phyloP scores from a whole-genome alignment of 257 asterid genomes.

The Apocynum venetum region DNA sequence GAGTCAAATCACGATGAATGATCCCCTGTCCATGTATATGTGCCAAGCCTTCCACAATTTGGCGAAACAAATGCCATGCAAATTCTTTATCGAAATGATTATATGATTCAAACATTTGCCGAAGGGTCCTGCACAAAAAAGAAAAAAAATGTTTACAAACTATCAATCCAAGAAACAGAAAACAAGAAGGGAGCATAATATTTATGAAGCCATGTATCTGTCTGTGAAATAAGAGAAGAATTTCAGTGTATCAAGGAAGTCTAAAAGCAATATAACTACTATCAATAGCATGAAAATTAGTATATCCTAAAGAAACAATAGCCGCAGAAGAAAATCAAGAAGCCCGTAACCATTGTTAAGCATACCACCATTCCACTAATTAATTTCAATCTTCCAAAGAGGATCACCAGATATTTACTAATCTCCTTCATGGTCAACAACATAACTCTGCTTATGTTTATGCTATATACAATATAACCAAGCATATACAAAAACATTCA shows the following conservation, averaged over 20 bases:
- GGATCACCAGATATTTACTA: neutral
- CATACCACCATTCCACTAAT: neutral
- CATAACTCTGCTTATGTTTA: neutral
- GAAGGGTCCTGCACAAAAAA: conserved; percentile 63
- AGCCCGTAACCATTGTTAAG: neutral
- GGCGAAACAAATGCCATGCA: conserved; percentile 94
- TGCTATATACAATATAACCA: neutral
- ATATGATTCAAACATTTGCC: conserved; percentile 85
- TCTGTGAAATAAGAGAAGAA: neutral
- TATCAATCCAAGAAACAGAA: neutral
- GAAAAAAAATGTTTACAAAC: conserved; percentile 15
- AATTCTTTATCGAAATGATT: conserved; percentile 80
- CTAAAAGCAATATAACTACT: neutral
- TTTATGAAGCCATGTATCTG: neutral
- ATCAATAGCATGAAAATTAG: neutral
- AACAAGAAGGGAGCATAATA: neutral
- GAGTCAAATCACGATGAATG: conserved; percentile 97
- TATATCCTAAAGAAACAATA: neutral
- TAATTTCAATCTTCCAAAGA: neutral
- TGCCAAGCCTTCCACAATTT: conserved; percentile 93
- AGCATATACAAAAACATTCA: neutral
- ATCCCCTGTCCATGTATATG: conserved; percentile 98
- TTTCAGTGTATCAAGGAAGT: neutral
- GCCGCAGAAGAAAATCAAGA: neutral
- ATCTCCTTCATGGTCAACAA: neutral